phyloP scores from a whole-genome alignment of 495 filamentous ascomycete species.

The Sphaerosporella brunnea region DNA sequence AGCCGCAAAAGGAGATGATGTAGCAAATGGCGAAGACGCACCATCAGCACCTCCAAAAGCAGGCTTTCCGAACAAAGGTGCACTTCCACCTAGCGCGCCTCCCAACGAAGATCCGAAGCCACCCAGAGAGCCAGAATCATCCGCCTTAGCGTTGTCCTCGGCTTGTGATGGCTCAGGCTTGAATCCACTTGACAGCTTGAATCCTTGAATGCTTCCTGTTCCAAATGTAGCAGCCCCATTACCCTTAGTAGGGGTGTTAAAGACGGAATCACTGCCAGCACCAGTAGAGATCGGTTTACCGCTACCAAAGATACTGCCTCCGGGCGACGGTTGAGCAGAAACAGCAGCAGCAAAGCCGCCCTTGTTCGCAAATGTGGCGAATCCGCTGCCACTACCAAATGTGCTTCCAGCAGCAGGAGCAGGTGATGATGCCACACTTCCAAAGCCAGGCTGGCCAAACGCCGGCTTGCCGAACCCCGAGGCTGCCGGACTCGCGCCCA shows the following conservation, averaged over 20 bases:
- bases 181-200: not conserved
- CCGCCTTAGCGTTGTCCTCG: not conserved
- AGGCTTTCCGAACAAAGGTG: not conserved
- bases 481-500: constrained; percentile 11
- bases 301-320: constrained; percentile 1
- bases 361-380: constrained; percentile 42
- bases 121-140: not conserved
- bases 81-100: not conserved
- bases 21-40: constrained; percentile 1
- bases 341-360: constrained; percentile 38
- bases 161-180: not conserved
- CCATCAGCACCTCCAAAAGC: constrained; percentile 6
- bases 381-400: constrained; percentile 31
- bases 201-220: not conserved
- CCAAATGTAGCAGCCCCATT: no score
- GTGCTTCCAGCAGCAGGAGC: constrained; percentile 9
- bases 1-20: constrained; percentile 21
- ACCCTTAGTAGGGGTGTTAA: no score
- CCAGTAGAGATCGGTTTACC: not conserved
- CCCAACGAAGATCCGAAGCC: not conserved
- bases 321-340: constrained; percentile 1
- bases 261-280: not conserved
- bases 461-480: constrained; percentile 26
- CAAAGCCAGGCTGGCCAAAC: constrained; percentile 26
- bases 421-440: constrained; percentile 10